A percentile compares a stretch with the other conserved stretches of the same genome.
Conservation (phyloP, 495 filamentous ascomycete species). For the Penicillium desertorum region DNA sequence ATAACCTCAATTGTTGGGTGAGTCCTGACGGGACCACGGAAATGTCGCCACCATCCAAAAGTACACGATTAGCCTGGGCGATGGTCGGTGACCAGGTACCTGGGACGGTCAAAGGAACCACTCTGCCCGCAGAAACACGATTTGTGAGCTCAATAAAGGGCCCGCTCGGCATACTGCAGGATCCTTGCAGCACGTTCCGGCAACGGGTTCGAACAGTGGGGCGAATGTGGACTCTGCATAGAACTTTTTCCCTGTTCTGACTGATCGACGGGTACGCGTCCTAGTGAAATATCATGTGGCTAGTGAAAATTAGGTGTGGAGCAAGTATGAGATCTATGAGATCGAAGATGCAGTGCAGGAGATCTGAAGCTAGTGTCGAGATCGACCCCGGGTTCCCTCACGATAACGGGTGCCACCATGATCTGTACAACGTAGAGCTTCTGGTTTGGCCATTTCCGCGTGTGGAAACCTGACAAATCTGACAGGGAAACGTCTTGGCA, state of each 20-base stretch:
- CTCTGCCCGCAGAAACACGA: conserved; percentile 6
- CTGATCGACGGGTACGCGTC: conserved; percentile 12
- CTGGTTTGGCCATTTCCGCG: conserved; percentile 17
- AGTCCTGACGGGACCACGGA: conserved; percentile 6
- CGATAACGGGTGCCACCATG: conserved; percentile 14
- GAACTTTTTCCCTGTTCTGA: not conserved
- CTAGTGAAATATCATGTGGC: not conserved
- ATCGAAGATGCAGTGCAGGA: conserved; percentile 24
- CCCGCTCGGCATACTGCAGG: conserved; percentile 17
- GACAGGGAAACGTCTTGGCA: conserved; percentile 22
- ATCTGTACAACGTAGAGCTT: not conserved
- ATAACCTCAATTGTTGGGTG: conserved; percentile 15
- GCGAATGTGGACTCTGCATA: conserved; percentile 3
- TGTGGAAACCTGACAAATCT: conserved; percentile 6
- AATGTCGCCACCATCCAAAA: conserved; percentile 29
- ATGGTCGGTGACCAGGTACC: conserved; percentile 21
- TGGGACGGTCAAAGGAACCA: conserved; percentile 20
- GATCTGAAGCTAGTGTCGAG: conserved; percentile 26
- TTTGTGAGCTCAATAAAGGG: conserved; percentile 17
- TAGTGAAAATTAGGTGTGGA: not conserved
- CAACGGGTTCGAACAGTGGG: conserved; percentile 16
- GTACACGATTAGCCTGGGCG: conserved; percentile 16
- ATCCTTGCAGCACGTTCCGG: conserved; percentile 35
- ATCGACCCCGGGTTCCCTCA: conserved; percentile 17
- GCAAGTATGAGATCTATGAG: conserved; percentile 22